Conservation (phyloP, 345 rosid species). For the Lepidium sativum region DNA sequence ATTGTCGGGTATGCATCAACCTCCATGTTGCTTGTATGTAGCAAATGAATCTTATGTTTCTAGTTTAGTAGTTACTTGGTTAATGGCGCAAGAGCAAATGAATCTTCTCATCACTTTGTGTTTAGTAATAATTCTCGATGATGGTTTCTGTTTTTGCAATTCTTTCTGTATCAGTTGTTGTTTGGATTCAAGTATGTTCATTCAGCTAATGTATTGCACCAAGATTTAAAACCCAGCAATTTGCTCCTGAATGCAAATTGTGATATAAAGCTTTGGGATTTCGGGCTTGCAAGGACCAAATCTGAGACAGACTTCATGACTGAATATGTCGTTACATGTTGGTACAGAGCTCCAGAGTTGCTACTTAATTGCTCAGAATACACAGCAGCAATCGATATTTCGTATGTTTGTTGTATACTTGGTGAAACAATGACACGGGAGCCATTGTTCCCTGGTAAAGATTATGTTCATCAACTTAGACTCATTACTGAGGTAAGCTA, state of each 20-base stretch:
- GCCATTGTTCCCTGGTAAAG: constrained; percentile 89
- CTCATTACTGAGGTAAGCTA: constrained; percentile 82
- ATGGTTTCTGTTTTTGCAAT: constrained; percentile 41
- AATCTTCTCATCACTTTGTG: neutral
- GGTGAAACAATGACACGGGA: constrained; percentile 84
- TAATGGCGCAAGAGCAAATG: neutral
- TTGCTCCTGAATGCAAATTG: constrained; percentile 81
- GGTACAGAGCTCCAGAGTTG: constrained; percentile 98
- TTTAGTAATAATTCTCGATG: neutral
- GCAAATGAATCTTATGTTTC: neutral
- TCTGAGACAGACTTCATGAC: constrained; percentile 99
- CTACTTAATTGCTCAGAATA: constrained; percentile 96
- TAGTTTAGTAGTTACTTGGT: neutral
- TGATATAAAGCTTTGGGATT: constrained; percentile 92
- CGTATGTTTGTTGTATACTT: constrained; percentile 98
- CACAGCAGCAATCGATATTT: constrained; percentile 94
- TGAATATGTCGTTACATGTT: constrained; percentile 93
- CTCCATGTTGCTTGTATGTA: neutral
- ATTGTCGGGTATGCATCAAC: constrained; percentile 68
- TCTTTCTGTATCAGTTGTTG: constrained; percentile 81
- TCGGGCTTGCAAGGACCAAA: constrained; percentile 94
- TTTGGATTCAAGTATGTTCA: constrained; percentile 94
- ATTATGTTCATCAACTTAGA: constrained; percentile 89
- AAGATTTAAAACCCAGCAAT: constrained; percentile 90
- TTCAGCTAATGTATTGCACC: constrained; percentile 85